phyloP scores from a whole-genome alignment of 2,329 filamentous ascomycete genomes.

The Beauveria sp. region DNA sequence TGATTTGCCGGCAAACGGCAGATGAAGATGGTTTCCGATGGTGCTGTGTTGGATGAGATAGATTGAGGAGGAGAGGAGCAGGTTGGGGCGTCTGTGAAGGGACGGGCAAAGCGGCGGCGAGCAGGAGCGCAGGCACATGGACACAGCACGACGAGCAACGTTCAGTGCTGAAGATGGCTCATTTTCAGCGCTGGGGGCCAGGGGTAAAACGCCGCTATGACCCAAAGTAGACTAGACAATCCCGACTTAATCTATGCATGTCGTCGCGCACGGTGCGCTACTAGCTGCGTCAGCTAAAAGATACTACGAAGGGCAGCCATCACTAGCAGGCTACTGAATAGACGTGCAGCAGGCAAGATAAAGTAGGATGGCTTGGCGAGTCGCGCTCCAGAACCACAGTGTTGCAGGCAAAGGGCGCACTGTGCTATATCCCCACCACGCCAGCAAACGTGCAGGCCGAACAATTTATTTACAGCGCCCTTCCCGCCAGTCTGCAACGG shows the following conservation, averaged over 20 bases:
- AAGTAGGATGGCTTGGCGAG: not conserved
- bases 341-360: not conserved
- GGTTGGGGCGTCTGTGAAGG: not conserved
- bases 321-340: not conserved
- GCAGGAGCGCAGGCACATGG: not conserved
- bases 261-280: not conserved
- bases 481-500: not conserved
- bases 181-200: not conserved
- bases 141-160: not conserved
- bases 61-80: not conserved
- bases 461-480: not conserved
- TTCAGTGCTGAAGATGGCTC: not conserved
- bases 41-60: not conserved
- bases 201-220: not conserved
- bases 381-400: slow-evolving; percentile 8
- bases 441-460: not conserved
- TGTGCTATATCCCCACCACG: not conserved
- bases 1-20: not conserved
- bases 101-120: not conserved
- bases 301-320: not conserved
- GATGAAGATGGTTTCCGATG: not conserved
- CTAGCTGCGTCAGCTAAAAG: slow-evolving; percentile 1
- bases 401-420: not conserved
- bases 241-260: not conserved
- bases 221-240: not conserved